phyloP scores from a whole-genome alignment of 441 rosid genomes.

The Breynia disticha region DNA sequence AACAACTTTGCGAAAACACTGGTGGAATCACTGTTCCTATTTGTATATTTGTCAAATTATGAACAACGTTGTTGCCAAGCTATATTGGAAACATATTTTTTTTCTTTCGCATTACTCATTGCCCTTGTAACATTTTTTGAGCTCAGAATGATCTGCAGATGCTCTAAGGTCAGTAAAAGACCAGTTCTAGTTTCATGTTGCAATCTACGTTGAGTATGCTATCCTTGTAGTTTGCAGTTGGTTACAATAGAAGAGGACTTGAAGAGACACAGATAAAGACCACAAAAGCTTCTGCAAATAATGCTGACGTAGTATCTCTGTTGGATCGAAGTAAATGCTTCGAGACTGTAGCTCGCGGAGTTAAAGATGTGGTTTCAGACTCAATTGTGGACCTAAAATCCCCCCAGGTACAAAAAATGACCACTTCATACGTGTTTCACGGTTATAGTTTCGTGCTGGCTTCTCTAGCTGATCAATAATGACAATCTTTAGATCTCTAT shows the following conservation, averaged over 20 bases:
- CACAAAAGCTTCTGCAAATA: conserved; percentile 27
- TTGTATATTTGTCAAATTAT: too few species aligned
- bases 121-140: too few species aligned
- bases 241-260: conserved; percentile 73
- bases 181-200: not conserved
- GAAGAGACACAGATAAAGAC: conserved; percentile 46
- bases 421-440: not conserved
- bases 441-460: not conserved
- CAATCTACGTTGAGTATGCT: not conserved
- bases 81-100: too few species aligned
- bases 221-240: conserved; percentile 72
- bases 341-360: conserved; percentile 63
- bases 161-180: not conserved
- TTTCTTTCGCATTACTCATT: too few species aligned
- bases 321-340: conserved; percentile 81
- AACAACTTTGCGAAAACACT: too few species aligned
- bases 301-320: conserved; percentile 33
- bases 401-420: conserved; percentile 46
- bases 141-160: too few species aligned
- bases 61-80: too few species aligned
- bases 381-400: conserved; percentile 75
- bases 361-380: conserved; percentile 63
- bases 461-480: conserved; percentile 8
- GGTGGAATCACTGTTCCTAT: too few species aligned
- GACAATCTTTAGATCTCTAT: conserved; percentile 42